Base-by-base conservation (phyloP, 192 early-diverging fungal genomes). In the Coemansia sp. region DNA sequence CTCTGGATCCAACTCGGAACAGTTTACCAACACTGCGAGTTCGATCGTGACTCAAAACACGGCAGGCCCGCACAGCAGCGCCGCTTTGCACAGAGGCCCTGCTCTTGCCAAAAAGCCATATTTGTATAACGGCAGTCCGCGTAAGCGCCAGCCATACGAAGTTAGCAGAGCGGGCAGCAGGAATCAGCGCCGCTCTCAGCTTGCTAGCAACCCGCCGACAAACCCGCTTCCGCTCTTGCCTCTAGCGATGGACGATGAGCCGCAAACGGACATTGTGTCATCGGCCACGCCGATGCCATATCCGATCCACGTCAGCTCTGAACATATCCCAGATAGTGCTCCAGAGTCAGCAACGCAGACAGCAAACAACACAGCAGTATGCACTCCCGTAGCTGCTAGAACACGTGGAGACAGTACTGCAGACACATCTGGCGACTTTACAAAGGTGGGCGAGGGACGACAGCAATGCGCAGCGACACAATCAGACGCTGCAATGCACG, bases 161-260 rank as follows among this genome's bases (percentile, higher is more conserved):
- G n/a, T 19, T 19, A 9, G 17, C 48, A 19, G 17, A 19, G 48
- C 48, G 19, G 57, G 24, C 14, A 21, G 53, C 0, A 45, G 12
- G 52, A 24, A 39, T 50, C 55, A 23, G n/a, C 67, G 29, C 14
- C 64, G 64, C 48, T 24, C 55, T 23, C 70, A 17, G 25, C 70
- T 68, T 25, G 70, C 61, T 23, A 59, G 66, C 57, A 73, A 69
- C 57, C 76, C 76, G 27, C 76, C 76, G 3, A 69, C 48, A 37
- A 51, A 65, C 17, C 76, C 76, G 6, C 63, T 79, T 3, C 76
- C 76, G 17, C 23, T 50, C 14, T 29, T 72, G 39, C 76, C 76
- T 14, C 19, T 21, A 21, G 64, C 56, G 6, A 76, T 71, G 75
- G 62, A 47, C 11, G 47, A 32, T 24, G 57, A 43, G 2, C 19